A percentile compares a stretch with the other conserved stretches of the same genome.
These are phyloP conservation scores for Hypoxylon sp. DNA, from an alignment of 2,329 filamentous ascomycete species.

Conservation along the genomic window DNA sequence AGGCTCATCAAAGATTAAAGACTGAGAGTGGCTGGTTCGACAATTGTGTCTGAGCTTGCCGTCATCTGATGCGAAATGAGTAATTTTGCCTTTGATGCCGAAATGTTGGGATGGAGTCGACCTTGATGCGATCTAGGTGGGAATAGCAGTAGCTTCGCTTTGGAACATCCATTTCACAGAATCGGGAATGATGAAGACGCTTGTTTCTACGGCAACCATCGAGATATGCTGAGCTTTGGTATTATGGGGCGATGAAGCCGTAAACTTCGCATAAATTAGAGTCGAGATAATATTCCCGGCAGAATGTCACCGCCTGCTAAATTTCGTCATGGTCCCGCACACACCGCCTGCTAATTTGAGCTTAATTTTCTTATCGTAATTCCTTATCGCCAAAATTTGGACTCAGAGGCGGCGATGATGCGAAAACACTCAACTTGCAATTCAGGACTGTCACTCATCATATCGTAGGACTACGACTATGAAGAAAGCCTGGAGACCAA, in stretches of 20 bases:
- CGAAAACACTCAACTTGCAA: constrained; percentile 1
- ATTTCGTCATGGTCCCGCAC: neutral
- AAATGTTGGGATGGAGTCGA: neutral
- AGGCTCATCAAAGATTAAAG: neutral
- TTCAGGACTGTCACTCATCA: neutral
- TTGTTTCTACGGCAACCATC: too few species aligned
- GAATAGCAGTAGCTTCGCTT: neutral
- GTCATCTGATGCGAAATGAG: neutral
- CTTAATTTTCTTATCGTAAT: constrained; percentile 36
- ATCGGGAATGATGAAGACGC: neutral
- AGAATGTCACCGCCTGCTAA: constrained; percentile 27
- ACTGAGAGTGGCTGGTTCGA: neutral
- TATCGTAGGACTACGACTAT: constrained; percentile 44
- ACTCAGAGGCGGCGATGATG: constrained; percentile 17
- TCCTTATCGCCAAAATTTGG: constrained; percentile 44
- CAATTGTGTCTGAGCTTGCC: too few species aligned
- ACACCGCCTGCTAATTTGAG: constrained; percentile 33
- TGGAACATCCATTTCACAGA: too few species aligned
- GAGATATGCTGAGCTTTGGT: neutral
- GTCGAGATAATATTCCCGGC: constrained; percentile 33
- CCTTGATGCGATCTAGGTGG: neutral
- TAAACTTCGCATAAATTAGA: neutral
- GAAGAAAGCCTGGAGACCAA: constrained; percentile 53
- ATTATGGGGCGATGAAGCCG: neutral
- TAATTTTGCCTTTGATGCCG: neutral